These are phyloP conservation scores for Verticillium albo-atrum DNA, from an alignment of 2,329 filamentous ascomycete genomes.

Conservation along the genomic window DNA sequence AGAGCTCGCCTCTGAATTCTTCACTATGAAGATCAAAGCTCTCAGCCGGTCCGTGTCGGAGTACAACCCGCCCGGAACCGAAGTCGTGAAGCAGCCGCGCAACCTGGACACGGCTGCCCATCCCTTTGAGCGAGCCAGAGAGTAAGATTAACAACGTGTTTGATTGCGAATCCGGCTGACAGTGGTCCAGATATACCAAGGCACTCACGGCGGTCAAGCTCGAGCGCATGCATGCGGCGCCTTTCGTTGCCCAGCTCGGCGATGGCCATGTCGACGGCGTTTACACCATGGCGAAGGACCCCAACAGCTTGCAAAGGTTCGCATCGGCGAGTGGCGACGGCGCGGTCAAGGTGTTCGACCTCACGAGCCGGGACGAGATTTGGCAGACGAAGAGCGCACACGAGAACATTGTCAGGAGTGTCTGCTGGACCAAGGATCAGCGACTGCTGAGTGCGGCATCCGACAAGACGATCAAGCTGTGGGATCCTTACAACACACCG, in stretches of 20 bases:
- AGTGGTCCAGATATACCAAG: slow-evolving; percentile 32
- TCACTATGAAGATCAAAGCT: slow-evolving; percentile 56
- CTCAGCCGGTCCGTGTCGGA: slow-evolving; percentile 61
- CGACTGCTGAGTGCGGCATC: slow-evolving; percentile 83
- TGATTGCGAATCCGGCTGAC: not conserved
- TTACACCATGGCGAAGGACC: slow-evolving; percentile 77
- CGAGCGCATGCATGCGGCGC: slow-evolving; percentile 77
- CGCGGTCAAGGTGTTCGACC: slow-evolving; percentile 62
- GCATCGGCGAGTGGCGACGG: slow-evolving; percentile 89
- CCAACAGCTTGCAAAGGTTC: slow-evolving; percentile 66
- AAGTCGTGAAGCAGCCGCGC: slow-evolving; percentile 59
- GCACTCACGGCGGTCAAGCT: slow-evolving; percentile 78
- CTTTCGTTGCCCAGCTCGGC: slow-evolving; percentile 81
- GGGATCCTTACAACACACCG: slow-evolving; percentile 77
- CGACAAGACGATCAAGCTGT: slow-evolving; percentile 85
- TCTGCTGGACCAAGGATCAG: slow-evolving; percentile 83
- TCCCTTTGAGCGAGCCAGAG: slow-evolving; percentile 85
- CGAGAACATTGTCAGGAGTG: slow-evolving; percentile 87
- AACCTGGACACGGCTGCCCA: slow-evolving; percentile 82
- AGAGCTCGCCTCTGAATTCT: not conserved
- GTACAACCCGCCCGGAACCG: slow-evolving; percentile 63
- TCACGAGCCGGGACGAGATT: slow-evolving; percentile 66
- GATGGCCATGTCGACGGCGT: slow-evolving; percentile 85
- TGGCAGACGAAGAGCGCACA: slow-evolving; percentile 75
- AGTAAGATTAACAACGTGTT: slow-evolving; percentile 62